phyloP scores from a whole-genome alignment of 78 protist genomes.

The Emiliania huxleyi region DNA sequence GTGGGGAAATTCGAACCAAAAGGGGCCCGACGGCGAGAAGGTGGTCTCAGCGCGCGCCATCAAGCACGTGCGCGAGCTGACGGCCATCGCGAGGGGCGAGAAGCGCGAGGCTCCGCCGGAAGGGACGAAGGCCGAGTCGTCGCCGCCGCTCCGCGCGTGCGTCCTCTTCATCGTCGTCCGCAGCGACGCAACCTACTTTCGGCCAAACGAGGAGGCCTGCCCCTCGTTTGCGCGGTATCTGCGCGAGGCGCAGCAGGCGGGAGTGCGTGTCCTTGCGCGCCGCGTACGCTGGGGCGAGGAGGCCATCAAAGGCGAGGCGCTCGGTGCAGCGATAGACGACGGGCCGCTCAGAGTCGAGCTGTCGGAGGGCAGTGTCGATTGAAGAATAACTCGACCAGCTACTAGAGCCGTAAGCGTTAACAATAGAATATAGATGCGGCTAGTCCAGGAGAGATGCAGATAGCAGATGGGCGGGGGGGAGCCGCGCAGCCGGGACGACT shows the following conservation, averaged over 20 bases:
- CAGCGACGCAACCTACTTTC: background rate
- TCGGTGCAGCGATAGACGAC: background rate
- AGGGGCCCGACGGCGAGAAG: conserved; percentile 10
- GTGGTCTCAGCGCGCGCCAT: conserved; percentile 30
- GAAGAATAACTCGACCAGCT: too few species aligned
- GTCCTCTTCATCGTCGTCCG: conserved; percentile 4
- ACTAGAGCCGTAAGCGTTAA: too few species aligned
- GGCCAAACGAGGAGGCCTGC: conserved; percentile 7
- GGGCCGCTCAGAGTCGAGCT: too few species aligned
- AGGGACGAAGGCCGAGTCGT: too few species aligned
- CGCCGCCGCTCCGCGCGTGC: background rate
- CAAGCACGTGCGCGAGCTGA: background rate
- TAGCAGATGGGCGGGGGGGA: too few species aligned
- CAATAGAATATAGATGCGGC: too few species aligned
- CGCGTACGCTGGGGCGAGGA: background rate
- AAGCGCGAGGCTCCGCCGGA: too few species aligned
- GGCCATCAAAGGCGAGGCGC: background rate
- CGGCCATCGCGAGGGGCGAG: background rate
- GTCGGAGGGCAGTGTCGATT: too few species aligned
- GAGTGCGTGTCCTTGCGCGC: background rate
- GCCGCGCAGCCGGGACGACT: too few species aligned
- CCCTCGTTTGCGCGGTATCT: background rate
- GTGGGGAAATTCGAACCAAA: background rate
- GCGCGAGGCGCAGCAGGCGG: background rate
- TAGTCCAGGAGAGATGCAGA: too few species aligned